Evolutionary conservation across 1,139 yeast species (phyloP).

Genomic region (Sugiyamaella xylanicola): DNA sequence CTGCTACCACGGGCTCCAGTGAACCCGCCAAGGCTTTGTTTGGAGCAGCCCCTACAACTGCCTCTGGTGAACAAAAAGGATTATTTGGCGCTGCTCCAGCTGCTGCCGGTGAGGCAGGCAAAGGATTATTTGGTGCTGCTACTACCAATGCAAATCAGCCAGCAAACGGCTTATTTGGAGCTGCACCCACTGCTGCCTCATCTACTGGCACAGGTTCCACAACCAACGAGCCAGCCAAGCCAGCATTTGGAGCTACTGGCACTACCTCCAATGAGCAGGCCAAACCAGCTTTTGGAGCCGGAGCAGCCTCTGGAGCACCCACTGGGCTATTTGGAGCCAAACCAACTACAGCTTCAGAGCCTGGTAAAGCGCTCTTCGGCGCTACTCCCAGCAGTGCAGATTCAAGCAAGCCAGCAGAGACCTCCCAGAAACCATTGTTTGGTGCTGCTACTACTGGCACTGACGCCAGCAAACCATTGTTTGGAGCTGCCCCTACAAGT

Average conservation of each 20-base stretch:
- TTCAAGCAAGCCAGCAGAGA: too few species aligned
- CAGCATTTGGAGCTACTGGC: constrained; percentile 32
- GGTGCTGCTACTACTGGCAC: constrained; percentile 27
- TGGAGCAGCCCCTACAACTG: constrained; percentile 9
- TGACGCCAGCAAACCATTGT: constrained; percentile 30
- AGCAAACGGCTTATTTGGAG: constrained; percentile 13
- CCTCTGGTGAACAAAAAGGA: too few species aligned
- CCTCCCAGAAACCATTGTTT: constrained; percentile 22
- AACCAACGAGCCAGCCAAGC: constrained; percentile 26
- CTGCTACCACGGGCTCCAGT: constrained; percentile 20
- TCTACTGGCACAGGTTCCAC: constrained; percentile 26
- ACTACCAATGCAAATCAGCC: constrained; percentile 5
- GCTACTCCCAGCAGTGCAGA: too few species aligned
- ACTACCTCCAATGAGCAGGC: constrained; percentile 1
- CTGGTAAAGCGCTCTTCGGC: too few species aligned
- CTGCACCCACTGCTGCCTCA: constrained; percentile 26
- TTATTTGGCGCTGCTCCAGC: constrained; percentile 3
- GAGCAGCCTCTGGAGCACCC: constrained; percentile 25
- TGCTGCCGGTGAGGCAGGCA: constrained; percentile 25
- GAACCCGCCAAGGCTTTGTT: constrained; percentile 22
- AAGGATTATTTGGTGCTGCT: constrained; percentile 6
- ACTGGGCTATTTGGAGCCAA: constrained; percentile 24
- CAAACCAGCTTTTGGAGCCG: constrained; percentile 38
- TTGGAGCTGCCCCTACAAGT: constrained; percentile 23
- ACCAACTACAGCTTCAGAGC: too few species aligned